Base-by-base conservation (phyloP, 345 rosid species). In the Lepidium didymum region DNA sequence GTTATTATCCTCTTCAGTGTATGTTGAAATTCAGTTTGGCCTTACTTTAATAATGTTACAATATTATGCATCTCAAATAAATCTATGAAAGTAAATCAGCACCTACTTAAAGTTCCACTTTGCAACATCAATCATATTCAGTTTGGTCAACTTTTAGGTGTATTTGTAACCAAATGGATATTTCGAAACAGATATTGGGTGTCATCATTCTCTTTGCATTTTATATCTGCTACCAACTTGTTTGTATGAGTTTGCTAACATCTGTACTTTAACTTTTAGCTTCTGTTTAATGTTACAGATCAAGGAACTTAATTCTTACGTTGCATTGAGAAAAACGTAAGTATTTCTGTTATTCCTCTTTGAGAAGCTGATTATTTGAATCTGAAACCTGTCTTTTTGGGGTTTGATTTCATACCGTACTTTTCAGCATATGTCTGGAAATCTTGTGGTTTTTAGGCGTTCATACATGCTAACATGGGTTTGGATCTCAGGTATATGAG, bases 231-330 rank as follows among this genome's bases (percentile, higher is more conserved):
- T 19, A 66, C 13, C 46, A 11, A 34, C 64, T 67, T 55, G 34
- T 40, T 31, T 60, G 31, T 40, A 36, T 69, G 33, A 7, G 19
- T 14, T 5, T 36, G 18, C 44, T 72, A 29, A 42, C 8, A 16
- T 60, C 59, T 57, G 18, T 3, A 23, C 49, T 62, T 43, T 34
- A 29, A 49, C 38, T 21, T 45, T 21, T 68, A 29, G 42, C 42
- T 64, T 56, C 51, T 8, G 45, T 70, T 44, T 8, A 34, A 58
- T 73, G 62, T 65, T 65, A 78, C 89, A 93, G 98, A 90, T 93
- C 76, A 93, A 90, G 74, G 98, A 93, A 81, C 84, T 93, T 70
- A 90, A 93, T 80, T 86, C 98, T 12, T 93, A 90, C 36, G 98
- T 90, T 65, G 92, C 89, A 10, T 72, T 88, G 74, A 87, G 98